Percentiles rank a stretch among this genome's conserved stretches.
These are phyloP conservation scores for Zopfia rhizophila DNA, from an alignment of 2,329 filamentous ascomycete genomes.

Conservation along the genomic window DNA sequence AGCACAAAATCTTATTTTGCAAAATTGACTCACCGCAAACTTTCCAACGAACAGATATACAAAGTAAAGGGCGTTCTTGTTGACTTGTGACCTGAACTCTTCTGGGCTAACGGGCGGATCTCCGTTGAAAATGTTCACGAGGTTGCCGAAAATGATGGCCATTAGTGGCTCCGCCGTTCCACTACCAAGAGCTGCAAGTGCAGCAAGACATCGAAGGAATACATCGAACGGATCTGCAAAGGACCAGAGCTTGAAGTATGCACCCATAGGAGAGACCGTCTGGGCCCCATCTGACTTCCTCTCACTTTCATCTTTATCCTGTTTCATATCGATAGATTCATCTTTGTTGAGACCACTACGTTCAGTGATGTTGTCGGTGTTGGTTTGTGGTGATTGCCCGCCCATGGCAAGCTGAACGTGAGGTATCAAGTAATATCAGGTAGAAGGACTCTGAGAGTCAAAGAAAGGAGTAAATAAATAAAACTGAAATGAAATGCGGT, in stretches of 20 bases:
- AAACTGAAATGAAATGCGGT: no score
- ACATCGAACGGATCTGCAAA: constrained; percentile 15
- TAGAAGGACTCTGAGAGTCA: no score
- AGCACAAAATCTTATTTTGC: no score
- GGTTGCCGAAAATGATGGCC: constrained; percentile 41
- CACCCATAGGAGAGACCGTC: constrained; percentile 8
- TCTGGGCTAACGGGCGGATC: constrained; percentile 21
- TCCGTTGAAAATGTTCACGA: constrained; percentile 44
- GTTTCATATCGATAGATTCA: neutral
- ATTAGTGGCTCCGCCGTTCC: constrained; percentile 21
- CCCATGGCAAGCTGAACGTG: no score
- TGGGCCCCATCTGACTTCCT: neutral
- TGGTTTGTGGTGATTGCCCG: no score
- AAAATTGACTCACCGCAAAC: constrained; percentile 10
- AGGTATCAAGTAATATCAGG: no score
- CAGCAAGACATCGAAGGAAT: constrained; percentile 13
- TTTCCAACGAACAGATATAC: constrained; percentile 22
- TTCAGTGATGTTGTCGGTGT: no score
- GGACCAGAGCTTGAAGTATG: constrained; percentile 22
- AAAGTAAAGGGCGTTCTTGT: constrained; percentile 18
- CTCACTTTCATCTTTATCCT: neutral
- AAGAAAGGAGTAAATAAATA: no score
- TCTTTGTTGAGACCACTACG: no score
- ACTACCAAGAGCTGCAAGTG: constrained; percentile 10
- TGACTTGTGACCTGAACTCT: constrained; percentile 16